Base-by-base conservation (phyloP, 495 filamentous ascomycete genomes). In the Aspergillus indologenus region DNA sequence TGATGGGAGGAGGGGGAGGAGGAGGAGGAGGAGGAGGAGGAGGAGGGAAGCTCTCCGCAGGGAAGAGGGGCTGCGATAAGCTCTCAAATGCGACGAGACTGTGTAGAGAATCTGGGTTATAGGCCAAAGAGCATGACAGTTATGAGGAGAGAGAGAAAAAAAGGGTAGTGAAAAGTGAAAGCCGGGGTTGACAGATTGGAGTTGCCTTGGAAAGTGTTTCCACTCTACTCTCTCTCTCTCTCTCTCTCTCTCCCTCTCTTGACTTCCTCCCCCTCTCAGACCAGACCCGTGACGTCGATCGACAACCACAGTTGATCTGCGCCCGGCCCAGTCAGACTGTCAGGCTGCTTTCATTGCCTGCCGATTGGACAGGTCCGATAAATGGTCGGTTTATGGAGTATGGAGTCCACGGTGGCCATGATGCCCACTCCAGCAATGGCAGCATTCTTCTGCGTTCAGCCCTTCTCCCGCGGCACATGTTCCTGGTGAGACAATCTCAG, bases 1-100 rank as follows among this genome's bases (percentile, higher is more conserved):
- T 77, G 48, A 20, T 69, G 31, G 26, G 53, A 42, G 52, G 58
- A 62, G 44, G 50, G 29, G n/a, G n/a, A n/a, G 26, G 53, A 42
- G 52, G 58, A 62, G 44, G 50, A 22, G 26, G 53, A 42, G 52
- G 58, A 62, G 44, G 50, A 22, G 26, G 53, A 42, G 52, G 58
- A 62, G 44, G 50, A 22, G 23, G 57, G 18, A 53, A 40, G 48
- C 26, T 57, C 43, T 51, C 42, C 62, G 62, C 45, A 50, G 58
- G 12, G 34, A 42, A 56, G 53, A 54, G 45, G 44, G 26, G 19
- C n/a, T 44, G 29, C 48, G 49, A 54, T 24, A 44, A 48, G 29
- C 20, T 54, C 40, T 54, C 20, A 9, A 29, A 18, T 45, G 9
- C 21, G 20, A 47, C 9, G 45, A 54, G 20, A 11, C 2, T 7